Conservation (phyloP, 345 rosid genomes). For the Angophora floribunda region DNA sequence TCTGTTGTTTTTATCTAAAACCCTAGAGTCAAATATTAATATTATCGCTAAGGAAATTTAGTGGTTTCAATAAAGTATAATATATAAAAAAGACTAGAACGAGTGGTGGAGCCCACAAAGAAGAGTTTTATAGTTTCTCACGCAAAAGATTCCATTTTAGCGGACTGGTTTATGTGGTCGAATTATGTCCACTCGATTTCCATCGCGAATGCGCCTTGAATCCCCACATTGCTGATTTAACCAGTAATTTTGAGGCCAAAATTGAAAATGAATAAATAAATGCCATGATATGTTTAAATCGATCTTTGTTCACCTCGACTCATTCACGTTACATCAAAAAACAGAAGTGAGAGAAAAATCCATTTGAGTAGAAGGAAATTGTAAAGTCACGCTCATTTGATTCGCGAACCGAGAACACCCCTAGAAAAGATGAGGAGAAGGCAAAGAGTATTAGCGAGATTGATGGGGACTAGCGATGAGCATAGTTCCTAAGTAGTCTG, state of each 20-base stretch:
- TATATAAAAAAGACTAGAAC: neutral
- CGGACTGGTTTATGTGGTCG: neutral
- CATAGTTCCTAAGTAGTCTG: too few species aligned
- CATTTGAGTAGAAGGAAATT: neutral
- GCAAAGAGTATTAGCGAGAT: neutral
- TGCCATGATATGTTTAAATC: neutral
- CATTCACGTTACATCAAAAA: neutral
- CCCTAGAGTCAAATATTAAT: neutral
- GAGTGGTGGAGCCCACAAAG: neutral
- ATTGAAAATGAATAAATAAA: neutral
- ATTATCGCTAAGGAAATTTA: neutral
- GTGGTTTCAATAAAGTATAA: neutral
- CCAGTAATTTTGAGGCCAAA: neutral
- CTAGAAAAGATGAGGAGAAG: neutral
- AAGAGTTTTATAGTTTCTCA: neutral
- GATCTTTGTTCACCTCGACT: neutral
- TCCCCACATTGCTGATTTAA: neutral
- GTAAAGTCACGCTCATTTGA: neutral
- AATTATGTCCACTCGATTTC: neutral
- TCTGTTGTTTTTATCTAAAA: neutral
- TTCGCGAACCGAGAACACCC: neutral
- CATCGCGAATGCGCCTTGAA: neutral
- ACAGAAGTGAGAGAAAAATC: neutral
- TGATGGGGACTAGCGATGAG: neutral
- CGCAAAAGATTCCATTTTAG: neutral